Conservation (phyloP, 805 yeast species). For the Zygotorulaspora chibaensis region DNA sequence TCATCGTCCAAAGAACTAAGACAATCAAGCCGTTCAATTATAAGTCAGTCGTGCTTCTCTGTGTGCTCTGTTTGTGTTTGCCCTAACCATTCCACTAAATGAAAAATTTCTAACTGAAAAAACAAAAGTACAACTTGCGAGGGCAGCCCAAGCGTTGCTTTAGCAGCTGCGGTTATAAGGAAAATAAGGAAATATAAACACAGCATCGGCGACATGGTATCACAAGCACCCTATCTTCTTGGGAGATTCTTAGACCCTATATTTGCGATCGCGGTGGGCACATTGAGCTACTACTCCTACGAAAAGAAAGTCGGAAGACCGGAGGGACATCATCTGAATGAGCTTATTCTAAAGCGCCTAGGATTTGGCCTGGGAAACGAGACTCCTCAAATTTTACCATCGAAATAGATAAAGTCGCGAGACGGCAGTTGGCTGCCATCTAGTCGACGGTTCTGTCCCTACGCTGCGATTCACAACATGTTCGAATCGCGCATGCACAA, state of each 20-base stretch:
- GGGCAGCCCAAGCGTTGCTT: background rate
- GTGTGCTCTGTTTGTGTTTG: too few species aligned
- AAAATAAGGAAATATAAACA: background rate
- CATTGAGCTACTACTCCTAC: constrained; percentile 56
- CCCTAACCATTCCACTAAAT: too few species aligned
- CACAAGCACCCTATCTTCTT: constrained; percentile 16
- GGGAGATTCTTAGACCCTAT: constrained; percentile 55
- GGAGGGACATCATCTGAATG: constrained; percentile 57
- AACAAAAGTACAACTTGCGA: background rate
- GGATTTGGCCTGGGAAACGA: background rate
- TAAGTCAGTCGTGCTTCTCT: background rate
- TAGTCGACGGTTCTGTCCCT: too few species aligned
- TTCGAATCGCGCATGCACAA: too few species aligned
- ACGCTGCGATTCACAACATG: too few species aligned
- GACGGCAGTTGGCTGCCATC: too few species aligned
- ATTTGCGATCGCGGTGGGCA: constrained; percentile 59
- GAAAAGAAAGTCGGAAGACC: constrained; percentile 55
- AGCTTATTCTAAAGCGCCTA: constrained; percentile 40
- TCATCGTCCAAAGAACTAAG: background rate
- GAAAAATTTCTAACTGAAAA: too few species aligned
- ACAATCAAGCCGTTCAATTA: too few species aligned
- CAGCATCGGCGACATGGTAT: constrained; percentile 2
- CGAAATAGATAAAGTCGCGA: too few species aligned
- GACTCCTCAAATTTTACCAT: too few species aligned
- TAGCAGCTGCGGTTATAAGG: background rate